Conservation (phyloP, 345 rosid genomes). For the Trapa incisa region DNA sequence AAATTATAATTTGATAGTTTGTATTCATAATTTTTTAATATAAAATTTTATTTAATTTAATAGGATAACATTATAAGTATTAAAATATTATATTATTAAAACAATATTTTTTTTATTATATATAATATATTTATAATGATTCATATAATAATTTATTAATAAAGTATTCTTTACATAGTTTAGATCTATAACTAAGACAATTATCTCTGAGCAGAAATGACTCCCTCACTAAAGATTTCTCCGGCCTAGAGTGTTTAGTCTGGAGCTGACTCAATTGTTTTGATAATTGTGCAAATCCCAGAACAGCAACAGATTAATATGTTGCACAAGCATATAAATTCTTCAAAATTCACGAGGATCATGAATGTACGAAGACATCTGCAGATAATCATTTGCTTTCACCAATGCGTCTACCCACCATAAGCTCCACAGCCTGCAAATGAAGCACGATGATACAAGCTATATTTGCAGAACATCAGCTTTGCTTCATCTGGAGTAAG, state of each 20-base stretch:
- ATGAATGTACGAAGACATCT: conserved; percentile 46
- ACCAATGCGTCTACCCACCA: conserved; percentile 80
- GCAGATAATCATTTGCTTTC: conserved; percentile 54
- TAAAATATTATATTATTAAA: too few relatives aligned
- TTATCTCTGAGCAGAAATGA: too few relatives aligned
- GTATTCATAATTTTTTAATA: too few relatives aligned
- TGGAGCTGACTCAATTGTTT: conserved; percentile 73
- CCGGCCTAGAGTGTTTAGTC: conserved; percentile 43
- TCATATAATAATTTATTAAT: too few relatives aligned
- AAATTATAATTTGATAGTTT: too few relatives aligned
- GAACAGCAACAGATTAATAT: background rate
- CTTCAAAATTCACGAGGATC: conserved; percentile 41
- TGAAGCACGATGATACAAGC: background rate
- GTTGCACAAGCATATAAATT: background rate
- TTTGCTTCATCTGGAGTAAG: background rate
- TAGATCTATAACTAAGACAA: too few relatives aligned
- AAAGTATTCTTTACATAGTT: too few relatives aligned
- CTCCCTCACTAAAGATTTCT: conserved; percentile 18
- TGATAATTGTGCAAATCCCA: conserved; percentile 53
- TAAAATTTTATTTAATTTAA: too few relatives aligned
- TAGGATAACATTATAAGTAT: too few relatives aligned
- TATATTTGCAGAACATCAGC: too few relatives aligned
- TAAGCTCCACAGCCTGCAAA: conserved; percentile 78
- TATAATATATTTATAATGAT: too few relatives aligned
- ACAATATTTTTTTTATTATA: too few relatives aligned